These are phyloP conservation scores for Hortiboletus campestris DNA, from an alignment of 768 basidiomycete species.

Conservation along the genomic window DNA sequence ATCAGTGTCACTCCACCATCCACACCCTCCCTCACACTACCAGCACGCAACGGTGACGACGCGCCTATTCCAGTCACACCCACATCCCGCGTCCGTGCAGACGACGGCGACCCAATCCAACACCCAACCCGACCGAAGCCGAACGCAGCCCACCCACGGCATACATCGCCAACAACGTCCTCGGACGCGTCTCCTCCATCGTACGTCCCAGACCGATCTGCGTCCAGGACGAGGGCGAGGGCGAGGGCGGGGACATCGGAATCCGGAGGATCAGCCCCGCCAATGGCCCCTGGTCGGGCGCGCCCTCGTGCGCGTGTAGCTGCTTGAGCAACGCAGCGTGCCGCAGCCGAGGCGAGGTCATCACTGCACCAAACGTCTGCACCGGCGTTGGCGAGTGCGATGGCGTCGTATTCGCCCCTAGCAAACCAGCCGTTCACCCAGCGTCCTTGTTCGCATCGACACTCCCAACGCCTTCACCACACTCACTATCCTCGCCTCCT, in stretches of 20 bases:
- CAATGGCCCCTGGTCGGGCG: slow-evolving; percentile 32
- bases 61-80: not conserved
- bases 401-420: slow-evolving; percentile 34
- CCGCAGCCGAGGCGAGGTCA: slow-evolving; percentile 62
- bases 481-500: slow-evolving; percentile 36
- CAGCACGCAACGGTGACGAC: slow-evolving; percentile 1
- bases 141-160: slow-evolving; percentile 55
- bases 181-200: slow-evolving; percentile 31
- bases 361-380: slow-evolving; percentile 70
- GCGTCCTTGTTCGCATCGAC: not conserved
- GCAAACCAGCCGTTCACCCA: slow-evolving; percentile 49
- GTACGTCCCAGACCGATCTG: slow-evolving; percentile 19
- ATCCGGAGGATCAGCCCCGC: slow-evolving; percentile 50
- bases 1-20: slow-evolving; percentile 19
- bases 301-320: slow-evolving; percentile 10
- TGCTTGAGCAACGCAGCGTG: slow-evolving; percentile 44
- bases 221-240: slow-evolving; percentile 2
- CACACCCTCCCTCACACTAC: not conserved
- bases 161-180: slow-evolving; percentile 63
- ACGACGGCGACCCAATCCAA: slow-evolving; percentile 18
- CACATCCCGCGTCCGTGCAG: slow-evolving; percentile 4
- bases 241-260: slow-evolving; percentile 47
- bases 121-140: slow-evolving; percentile 29
- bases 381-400: slow-evolving; percentile 41
- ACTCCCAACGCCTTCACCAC: not conserved